phyloP scores from a whole-genome alignment of 805 yeast species.

The Starmerella cellae region DNA sequence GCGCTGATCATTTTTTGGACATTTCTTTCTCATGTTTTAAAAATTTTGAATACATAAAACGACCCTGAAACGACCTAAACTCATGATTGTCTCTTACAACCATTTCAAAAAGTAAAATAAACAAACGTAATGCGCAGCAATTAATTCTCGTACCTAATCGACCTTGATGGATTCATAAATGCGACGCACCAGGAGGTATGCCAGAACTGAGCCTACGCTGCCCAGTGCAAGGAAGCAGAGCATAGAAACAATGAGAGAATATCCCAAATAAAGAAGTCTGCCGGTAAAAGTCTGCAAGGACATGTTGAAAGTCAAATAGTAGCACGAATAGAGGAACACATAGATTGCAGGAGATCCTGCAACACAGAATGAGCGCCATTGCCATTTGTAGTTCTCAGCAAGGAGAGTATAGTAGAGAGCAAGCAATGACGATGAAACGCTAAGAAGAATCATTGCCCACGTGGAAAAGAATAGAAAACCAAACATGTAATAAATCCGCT shows the following conservation, averaged over 20 bases:
- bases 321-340: conserved; percentile 69
- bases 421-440: conserved; percentile 65
- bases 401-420: conserved; percentile 75
- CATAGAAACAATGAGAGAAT: conserved; percentile 57
- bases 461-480: conserved; percentile 88
- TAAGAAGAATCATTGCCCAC: conserved; percentile 66
- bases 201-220: conserved; percentile 67
- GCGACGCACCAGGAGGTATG: conserved; percentile 57
- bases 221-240: conserved; percentile 76
- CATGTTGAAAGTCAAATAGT: conserved; percentile 35
- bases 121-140: too few relatives aligned
- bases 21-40: too few relatives aligned
- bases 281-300: conserved; percentile 66
- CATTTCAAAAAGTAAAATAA: too few relatives aligned
- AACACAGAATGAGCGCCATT: conserved; percentile 79
- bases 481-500: conserved; percentile 90
- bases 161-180: conserved; percentile 80
- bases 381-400: conserved; percentile 92
- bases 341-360: conserved; percentile 85
- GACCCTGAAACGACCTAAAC: too few relatives aligned
- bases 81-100: too few relatives aligned
- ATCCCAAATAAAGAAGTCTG: conserved; percentile 67
- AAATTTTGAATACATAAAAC: too few relatives aligned
- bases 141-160: too few relatives aligned
- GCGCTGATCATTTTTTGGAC: too few relatives aligned